A percentile compares a stretch with the other conserved stretches of the same genome.
These are phyloP conservation scores for Aspergillus pseudonomiae DNA, from an alignment of 2,329 filamentous ascomycete species.

Conservation along the genomic window DNA sequence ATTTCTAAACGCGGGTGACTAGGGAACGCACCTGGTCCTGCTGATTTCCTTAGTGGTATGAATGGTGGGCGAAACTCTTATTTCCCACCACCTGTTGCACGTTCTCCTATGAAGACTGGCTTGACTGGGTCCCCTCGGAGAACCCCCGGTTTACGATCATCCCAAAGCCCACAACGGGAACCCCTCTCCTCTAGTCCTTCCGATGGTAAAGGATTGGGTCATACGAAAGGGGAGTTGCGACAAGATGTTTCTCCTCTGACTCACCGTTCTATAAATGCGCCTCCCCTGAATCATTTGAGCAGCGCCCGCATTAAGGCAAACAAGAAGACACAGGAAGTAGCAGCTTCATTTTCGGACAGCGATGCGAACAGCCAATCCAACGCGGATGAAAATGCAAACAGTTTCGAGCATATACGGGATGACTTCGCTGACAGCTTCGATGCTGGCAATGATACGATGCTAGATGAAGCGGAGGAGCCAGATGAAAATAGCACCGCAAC, in stretches of 20 bases:
- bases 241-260: constrained; percentile 40
- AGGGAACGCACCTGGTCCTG: constrained; percentile 47
- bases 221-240: constrained; percentile 26
- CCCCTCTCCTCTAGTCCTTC: constrained; percentile 43
- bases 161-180: constrained; percentile 40
- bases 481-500: constrained; percentile 23
- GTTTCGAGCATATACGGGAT: constrained; percentile 29
- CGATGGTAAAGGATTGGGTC: constrained; percentile 32
- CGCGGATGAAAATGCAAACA: constrained; percentile 38
- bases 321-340: constrained; percentile 20
- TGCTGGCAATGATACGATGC: constrained; percentile 28
- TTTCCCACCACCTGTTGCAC: constrained; percentile 44
- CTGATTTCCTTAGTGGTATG: constrained; percentile 42
- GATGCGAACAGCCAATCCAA: constrained; percentile 34
- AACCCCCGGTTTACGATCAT: constrained; percentile 47
- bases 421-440: constrained; percentile 31
- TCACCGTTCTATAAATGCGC: constrained; percentile 39
- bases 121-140: constrained; percentile 47
- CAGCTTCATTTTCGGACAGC: constrained; percentile 39
- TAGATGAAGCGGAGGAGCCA: constrained; percentile 18
- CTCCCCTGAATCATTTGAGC: constrained; percentile 30
- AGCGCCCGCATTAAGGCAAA: constrained; percentile 25
- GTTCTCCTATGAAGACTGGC: constrained; percentile 50
- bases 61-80: constrained; percentile 38
- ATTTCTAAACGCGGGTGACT: constrained; percentile 11